Evolutionary conservation across 495 filamentous ascomycete species (phyloP), one percentile per base, ranked within the genome.

Genomic region (Daldinia loculata): DNA sequence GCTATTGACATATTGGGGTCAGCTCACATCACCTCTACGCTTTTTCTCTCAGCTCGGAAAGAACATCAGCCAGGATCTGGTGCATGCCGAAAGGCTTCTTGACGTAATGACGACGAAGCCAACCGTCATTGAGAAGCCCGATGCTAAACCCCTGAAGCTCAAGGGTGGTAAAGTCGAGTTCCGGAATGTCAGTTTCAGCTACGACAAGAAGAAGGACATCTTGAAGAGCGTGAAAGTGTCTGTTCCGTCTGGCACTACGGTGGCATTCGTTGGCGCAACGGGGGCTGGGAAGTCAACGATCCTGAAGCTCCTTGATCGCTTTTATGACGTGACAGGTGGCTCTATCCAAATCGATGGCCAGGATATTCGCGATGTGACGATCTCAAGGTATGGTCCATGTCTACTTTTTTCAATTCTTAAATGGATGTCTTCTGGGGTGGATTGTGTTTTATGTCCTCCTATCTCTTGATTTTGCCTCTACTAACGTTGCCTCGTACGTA

Each of bases 281-380:
- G 92, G 92, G 22, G 86, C 86, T 26, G 92, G 92, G 19, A 95
- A 94, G 73, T 91, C 91, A 3, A 92, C 91, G 2, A 89, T 92
- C 41, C 80, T 93, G 50, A 90, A 92, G 69, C 84, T 94, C 6
- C 84, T 94, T 17, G 83, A 87, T 65, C 84, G 92, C 0, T 90
- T 90, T 75, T 94, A 92, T 79, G 90, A 94, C 69, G 84, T 90
- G 3, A 84, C 80, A 4, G 73, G 74, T 12, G 92, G 92, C 1
- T 80, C 78, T 2, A 91, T 94, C 60, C 75, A 77, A n/a, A 91
- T 95, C 56, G 92, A 94, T 74, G 89, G 87, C 4, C 90, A 93
- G 59, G 88, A 94, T 72, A 87, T 94, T 56, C 83, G 86, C 15
- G 85, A 91, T 43, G 84, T 93, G 22, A 90, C 87, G 9, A 81